Evolutionary conservation across 495 filamentous ascomycete species (phyloP).

Genomic region (Lentithecium fluviatile): DNA sequence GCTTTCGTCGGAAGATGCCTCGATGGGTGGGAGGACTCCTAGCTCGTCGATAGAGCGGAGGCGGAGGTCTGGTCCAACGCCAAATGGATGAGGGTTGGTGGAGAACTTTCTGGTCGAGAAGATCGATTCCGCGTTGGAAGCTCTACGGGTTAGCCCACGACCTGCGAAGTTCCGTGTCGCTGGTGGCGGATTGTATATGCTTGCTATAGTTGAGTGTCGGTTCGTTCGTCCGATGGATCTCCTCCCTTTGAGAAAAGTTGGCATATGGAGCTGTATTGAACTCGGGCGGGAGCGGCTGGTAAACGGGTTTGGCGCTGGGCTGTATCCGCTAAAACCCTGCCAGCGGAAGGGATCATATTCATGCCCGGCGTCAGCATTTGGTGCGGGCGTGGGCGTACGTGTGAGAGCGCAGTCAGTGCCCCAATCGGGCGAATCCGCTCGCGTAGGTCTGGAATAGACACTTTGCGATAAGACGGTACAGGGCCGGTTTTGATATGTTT

Average conservation of each 20-base stretch:
- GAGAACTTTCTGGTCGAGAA: too few relatives aligned
- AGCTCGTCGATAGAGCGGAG: constrained; percentile 2
- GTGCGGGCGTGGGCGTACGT: constrained; percentile 5
- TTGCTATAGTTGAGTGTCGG: too few relatives aligned
- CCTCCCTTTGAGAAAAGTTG: too few relatives aligned
- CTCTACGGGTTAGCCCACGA: too few relatives aligned
- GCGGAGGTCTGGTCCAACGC: not conserved
- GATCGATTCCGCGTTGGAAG: too few relatives aligned
- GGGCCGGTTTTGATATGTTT: not conserved
- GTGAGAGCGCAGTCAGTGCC: not conserved
- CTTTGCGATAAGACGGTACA: not conserved
- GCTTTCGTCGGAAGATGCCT: not conserved
- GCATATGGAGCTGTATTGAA: too few relatives aligned
- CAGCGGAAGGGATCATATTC: constrained; percentile 4
- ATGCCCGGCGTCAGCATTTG: constrained; percentile 12
- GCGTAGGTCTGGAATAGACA: too few relatives aligned
- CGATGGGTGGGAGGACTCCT: not conserved
- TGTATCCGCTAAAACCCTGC: not conserved
- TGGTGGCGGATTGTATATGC: too few relatives aligned
- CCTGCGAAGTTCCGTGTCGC: too few relatives aligned
- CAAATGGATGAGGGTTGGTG: not conserved
- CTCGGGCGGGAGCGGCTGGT: not conserved
- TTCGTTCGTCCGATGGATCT: too few relatives aligned
- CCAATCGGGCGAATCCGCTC: not conserved
- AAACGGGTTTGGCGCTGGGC: not conserved